Conservation (phyloP, 768 basidiomycete genomes). For the Tylopilus plumbeoviolaceoides region DNA sequence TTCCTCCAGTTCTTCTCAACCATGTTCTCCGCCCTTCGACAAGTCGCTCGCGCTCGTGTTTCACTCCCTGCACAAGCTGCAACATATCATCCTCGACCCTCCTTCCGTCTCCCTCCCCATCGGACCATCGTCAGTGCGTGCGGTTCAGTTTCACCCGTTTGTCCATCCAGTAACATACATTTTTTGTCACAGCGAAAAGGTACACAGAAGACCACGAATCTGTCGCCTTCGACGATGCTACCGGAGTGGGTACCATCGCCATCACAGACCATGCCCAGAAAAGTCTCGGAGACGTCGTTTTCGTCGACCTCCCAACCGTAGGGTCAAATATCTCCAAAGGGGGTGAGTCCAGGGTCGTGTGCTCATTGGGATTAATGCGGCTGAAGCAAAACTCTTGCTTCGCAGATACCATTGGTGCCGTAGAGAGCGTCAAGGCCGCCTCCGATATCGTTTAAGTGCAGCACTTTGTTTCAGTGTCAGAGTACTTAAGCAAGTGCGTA, state of each 20-base stretch:
- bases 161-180: background rate
- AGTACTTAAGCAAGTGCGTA: conserved; percentile 27
- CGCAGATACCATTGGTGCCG: conserved; percentile 80
- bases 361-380: background rate
- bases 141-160: background rate
- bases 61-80: conserved; percentile 3
- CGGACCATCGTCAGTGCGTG: conserved; percentile 29
- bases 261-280: conserved; percentile 93
- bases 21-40: conserved; percentile 20
- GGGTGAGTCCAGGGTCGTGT: conserved; percentile 41
- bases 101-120: conserved; percentile 4
- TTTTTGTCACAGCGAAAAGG: conserved; percentile 25
- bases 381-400: background rate
- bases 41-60: conserved; percentile 12
- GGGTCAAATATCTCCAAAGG: conserved; percentile 65
- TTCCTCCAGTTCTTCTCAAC: background rate
- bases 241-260: conserved; percentile 72
- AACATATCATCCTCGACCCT: background rate
- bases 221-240: conserved; percentile 70
- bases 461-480: background rate
- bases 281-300: conserved; percentile 93
- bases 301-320: conserved; percentile 78
- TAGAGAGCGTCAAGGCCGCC: conserved; percentile 95
- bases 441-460: conserved; percentile 76
- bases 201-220: conserved; percentile 90